Evolutionary conservation across 2,329 filamentous ascomycete species (phyloP).

Genomic region (Diaporthe eres): DNA sequence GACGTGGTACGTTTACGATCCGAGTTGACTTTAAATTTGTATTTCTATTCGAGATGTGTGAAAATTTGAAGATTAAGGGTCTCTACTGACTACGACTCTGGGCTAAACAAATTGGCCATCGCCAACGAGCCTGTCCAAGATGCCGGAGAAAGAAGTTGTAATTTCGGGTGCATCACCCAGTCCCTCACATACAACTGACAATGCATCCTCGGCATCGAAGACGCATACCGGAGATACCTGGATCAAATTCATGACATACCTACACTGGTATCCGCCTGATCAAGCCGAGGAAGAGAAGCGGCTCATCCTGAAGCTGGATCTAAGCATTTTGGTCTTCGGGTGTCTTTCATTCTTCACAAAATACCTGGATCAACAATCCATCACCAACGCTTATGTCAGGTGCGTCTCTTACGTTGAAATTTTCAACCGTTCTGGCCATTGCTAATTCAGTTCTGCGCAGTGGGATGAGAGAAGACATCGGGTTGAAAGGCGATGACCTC

Average conservation of each 20-base stretch:
- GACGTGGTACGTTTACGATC: too few species aligned
- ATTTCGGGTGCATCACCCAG: neutral
- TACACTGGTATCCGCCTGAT: conserved; percentile 52
- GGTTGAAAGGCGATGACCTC: conserved; percentile 52
- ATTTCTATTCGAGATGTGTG: neutral
- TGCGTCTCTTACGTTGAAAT: conserved; percentile 38
- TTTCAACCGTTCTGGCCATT: fast-evolving
- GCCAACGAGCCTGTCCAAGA: neutral
- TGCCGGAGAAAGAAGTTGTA: neutral
- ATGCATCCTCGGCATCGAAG: neutral
- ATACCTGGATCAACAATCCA: conserved; percentile 54
- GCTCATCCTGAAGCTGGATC: conserved; percentile 54
- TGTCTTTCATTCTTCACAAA: conserved; percentile 58
- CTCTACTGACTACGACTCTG: neutral
- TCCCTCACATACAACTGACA: neutral
- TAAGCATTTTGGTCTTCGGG: conserved; percentile 55
- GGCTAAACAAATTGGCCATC: neutral
- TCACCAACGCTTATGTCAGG: conserved; percentile 56
- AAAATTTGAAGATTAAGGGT: neutral
- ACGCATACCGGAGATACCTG: conserved; percentile 40
- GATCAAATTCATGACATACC: conserved; percentile 48
- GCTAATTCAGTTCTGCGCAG: conserved; percentile 43
- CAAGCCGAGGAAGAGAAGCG: conserved; percentile 52
- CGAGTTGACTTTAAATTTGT: neutral
- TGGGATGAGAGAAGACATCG: conserved; percentile 55